These are phyloP conservation scores for Mrakia frigida DNA, from an alignment of 768 basidiomycete genomes.

Conservation along the genomic window DNA sequence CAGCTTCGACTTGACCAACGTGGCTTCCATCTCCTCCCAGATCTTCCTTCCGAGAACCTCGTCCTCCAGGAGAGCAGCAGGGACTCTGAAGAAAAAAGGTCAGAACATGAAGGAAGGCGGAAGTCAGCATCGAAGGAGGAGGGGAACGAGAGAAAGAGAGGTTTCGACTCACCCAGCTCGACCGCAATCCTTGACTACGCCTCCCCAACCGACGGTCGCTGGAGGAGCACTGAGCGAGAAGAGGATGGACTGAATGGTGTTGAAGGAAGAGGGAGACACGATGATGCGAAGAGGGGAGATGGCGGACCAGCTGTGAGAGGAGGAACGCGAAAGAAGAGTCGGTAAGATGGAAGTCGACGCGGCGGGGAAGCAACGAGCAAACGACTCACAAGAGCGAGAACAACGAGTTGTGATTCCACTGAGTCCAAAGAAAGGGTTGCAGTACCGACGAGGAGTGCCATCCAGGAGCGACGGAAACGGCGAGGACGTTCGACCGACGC, in stretches of 20 bases:
- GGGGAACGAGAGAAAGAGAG: background rate
- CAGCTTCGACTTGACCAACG: background rate
- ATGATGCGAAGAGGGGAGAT: constrained; percentile 7
- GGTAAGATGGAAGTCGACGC: background rate
- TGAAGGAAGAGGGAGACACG: constrained; percentile 18
- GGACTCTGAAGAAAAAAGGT: constrained; percentile 10
- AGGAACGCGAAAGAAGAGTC: background rate
- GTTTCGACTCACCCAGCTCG: constrained; percentile 18
- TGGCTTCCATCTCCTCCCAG: constrained; percentile 32
- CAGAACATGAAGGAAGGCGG: too few species aligned
- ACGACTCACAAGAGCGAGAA: background rate
- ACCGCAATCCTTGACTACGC: constrained; percentile 29
- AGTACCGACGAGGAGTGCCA: background rate
- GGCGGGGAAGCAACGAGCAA: background rate
- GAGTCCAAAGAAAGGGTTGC: background rate
- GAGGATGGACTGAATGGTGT: constrained; percentile 22
- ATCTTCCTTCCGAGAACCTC: constrained; percentile 27
- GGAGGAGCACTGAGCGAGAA: constrained; percentile 30
- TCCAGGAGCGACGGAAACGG: constrained; percentile 23
- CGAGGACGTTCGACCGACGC: constrained; percentile 24
- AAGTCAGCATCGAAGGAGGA: background rate
- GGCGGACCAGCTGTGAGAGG: constrained; percentile 15
- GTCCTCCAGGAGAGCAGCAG: constrained; percentile 21
- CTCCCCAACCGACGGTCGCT: constrained; percentile 16
- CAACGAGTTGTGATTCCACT: background rate